Evolutionary conservation across 106 monocot species (phyloP).

Genomic region (Dendrobium officinale): DNA sequence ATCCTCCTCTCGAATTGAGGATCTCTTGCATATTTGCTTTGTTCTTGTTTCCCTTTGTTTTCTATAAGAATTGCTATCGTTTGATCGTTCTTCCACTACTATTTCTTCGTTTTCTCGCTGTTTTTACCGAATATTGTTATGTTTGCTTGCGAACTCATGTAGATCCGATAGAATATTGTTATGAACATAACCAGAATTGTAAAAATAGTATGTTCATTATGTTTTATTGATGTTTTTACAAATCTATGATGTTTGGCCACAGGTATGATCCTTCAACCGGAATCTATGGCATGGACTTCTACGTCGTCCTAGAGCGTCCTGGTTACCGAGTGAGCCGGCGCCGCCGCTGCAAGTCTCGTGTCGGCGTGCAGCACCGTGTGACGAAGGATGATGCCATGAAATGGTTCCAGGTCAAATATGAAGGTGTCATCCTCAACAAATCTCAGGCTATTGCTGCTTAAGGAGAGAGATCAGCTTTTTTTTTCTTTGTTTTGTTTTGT

Average conservation of each 20-base stretch:
- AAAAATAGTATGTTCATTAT: not conserved
- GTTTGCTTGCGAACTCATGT: no score
- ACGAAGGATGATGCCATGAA: slow-evolving; percentile 80
- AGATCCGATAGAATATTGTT: no score
- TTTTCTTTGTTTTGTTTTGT: not conserved
- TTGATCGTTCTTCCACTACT: no score
- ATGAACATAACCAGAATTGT: no score
- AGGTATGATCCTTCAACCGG: slow-evolving; percentile 69
- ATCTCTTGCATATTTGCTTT: no score
- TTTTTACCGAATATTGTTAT: no score
- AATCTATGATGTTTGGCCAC: slow-evolving; percentile 17
- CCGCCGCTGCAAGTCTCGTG: slow-evolving; percentile 51
- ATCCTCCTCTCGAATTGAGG: no score
- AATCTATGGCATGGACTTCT: slow-evolving; percentile 79
- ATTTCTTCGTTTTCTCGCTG: no score
- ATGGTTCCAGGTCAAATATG: slow-evolving; percentile 80
- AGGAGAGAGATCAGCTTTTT: not conserved
- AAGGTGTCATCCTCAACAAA: slow-evolving; percentile 80
- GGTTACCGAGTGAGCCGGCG: slow-evolving; percentile 55
- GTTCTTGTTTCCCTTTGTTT: no score
- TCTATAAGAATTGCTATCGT: no score
- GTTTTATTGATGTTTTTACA: not conserved
- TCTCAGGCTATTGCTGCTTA: slow-evolving; percentile 17
- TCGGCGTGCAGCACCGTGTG: slow-evolving; percentile 61
- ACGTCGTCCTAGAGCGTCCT: slow-evolving; percentile 44